Base-by-base conservation (phyloP, 768 basidiomycete species). In the Pulveroboletus sp. region DNA sequence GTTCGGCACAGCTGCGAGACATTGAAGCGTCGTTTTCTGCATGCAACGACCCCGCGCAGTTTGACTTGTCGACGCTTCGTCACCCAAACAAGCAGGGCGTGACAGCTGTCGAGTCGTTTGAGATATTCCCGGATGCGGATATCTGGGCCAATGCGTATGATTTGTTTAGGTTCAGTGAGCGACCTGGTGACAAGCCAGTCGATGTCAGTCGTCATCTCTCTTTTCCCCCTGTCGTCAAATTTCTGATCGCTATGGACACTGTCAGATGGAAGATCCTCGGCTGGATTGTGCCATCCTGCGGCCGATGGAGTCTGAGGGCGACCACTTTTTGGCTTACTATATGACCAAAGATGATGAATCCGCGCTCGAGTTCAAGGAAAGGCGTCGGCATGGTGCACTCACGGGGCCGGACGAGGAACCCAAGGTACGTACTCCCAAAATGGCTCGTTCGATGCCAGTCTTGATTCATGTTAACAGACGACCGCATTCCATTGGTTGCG, bases 111-210 rank as follows among this genome's bases (percentile, higher is more conserved):
- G 89, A 90, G 60, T 83, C 85, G 8, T 94, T 82, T 66, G 85
- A 92, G 53, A 72, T 94, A 45, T 75, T 92, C 12, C 93, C 93
- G 1, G 91, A 95, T 59, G 77, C 79, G 4, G 84, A 87, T 51
- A 83, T 93, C 32, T 95, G 91, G 90, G 81, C 89, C 35, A 94
- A 91, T 62, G 85, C 86, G 53, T 91, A 92, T 62, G 90, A 93
- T 64, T 65, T 94, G 45, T 91, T 93, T 75, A 73, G 84, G 49
- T 93, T 94, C 64, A 83, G 83, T 11, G 90, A 94, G 63, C 74
- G 90, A 17, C 90, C 90, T 14, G 90, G 90, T n/a, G 90, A 93
- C 48, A 74, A 84, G 38, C 58, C 78, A 13, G 58, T 78, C 7
- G 89, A 91, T 55, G 89, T 89, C 45, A 46, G 80, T 69, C 24